A percentile compares a stretch with the other conserved stretches of the same genome.
Conservation (phyloP, 805 yeast genomes). For the Candida andamanensis region DNA sequence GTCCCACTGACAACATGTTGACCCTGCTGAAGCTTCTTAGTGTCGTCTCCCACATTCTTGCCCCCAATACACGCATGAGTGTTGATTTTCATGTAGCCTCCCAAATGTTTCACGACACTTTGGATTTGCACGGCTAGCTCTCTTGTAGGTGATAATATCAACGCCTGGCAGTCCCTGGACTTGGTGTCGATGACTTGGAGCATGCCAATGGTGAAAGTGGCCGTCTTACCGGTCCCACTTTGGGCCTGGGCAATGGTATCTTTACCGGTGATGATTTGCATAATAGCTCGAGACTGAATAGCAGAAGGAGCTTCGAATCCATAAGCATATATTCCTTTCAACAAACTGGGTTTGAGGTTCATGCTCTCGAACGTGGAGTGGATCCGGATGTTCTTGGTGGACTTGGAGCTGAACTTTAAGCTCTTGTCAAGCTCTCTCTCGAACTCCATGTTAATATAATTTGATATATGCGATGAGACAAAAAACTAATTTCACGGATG, state of each 20-base stretch:
- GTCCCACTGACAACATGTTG: slow-evolving; percentile 95
- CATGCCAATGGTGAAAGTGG: slow-evolving; percentile 93
- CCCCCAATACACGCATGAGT: slow-evolving; percentile 96
- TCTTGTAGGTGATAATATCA: slow-evolving; percentile 91
- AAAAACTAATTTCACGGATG: slow-evolving; percentile 1
- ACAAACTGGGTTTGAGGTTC: slow-evolving; percentile 34
- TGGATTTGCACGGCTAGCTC: slow-evolving; percentile 93
- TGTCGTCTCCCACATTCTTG: slow-evolving; percentile 74
- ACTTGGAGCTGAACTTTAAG: slow-evolving; percentile 19
- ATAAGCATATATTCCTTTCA: slow-evolving; percentile 67
- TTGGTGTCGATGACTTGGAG: slow-evolving; percentile 77
- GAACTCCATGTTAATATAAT: slow-evolving; percentile 1
- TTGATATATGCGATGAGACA: slow-evolving; percentile 7
- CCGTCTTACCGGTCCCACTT: slow-evolving; percentile 99
- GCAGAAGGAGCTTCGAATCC: slow-evolving; percentile 97
- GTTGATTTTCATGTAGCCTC: slow-evolving; percentile 79
- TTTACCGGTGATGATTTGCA: slow-evolving; percentile 89
- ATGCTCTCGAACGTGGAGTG: slow-evolving; percentile 44
- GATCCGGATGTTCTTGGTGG: slow-evolving; percentile 51
- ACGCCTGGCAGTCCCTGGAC: slow-evolving; percentile 76
- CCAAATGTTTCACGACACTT: slow-evolving; percentile 79
- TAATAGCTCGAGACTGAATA: slow-evolving; percentile 94
- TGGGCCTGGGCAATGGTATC: slow-evolving; percentile 99
- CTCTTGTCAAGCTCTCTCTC: slow-evolving; percentile 11
- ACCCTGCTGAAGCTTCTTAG: slow-evolving; percentile 68